phyloP scores from a whole-genome alignment of 371 early-diverging fungal species.

The Actinomucor elegans region DNA sequence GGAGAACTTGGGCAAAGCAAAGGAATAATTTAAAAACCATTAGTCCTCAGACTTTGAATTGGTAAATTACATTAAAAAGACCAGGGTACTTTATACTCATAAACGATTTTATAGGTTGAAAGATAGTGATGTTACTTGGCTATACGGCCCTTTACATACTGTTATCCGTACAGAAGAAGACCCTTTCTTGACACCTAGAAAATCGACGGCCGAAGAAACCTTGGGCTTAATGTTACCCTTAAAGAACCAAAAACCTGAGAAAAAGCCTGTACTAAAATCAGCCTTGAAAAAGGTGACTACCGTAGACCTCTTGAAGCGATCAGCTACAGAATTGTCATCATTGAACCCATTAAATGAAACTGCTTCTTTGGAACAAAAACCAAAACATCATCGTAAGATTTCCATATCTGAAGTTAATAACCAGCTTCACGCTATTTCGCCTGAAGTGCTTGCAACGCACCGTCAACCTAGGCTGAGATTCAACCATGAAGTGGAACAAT shows the following conservation, averaged over 20 bases:
- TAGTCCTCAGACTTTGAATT: conserved; percentile 57
- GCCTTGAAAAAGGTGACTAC: conserved; percentile 39
- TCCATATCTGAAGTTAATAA: conserved; percentile 50
- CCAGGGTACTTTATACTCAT: background rate
- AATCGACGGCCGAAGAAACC: conserved; percentile 32
- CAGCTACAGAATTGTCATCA: conserved; percentile 32
- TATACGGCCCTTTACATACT: conserved; percentile 63
- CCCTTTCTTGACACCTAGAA: conserved; percentile 27
- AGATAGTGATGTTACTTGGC: conserved; percentile 67
- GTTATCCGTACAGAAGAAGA: conserved; percentile 34
- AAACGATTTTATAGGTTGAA: conserved; percentile 46
- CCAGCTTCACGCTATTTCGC: conserved; percentile 45
- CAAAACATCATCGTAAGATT: conserved; percentile 26
- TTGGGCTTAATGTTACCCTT: conserved; percentile 24
- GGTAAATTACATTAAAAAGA: conserved; percentile 36
- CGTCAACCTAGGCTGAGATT: conserved; percentile 63
- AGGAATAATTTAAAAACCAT: conserved; percentile 57
- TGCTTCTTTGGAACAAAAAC: background rate
- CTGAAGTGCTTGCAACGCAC: conserved; percentile 51
- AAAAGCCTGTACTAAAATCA: conserved; percentile 30
- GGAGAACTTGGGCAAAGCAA: conserved; percentile 70
- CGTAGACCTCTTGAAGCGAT: conserved; percentile 41
- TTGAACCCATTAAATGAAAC: background rate
- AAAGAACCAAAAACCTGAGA: background rate
- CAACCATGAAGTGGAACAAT: conserved; percentile 67